Conservation (phyloP, 2,329 filamentous ascomycete genomes). For the Whalleya microplaca region DNA sequence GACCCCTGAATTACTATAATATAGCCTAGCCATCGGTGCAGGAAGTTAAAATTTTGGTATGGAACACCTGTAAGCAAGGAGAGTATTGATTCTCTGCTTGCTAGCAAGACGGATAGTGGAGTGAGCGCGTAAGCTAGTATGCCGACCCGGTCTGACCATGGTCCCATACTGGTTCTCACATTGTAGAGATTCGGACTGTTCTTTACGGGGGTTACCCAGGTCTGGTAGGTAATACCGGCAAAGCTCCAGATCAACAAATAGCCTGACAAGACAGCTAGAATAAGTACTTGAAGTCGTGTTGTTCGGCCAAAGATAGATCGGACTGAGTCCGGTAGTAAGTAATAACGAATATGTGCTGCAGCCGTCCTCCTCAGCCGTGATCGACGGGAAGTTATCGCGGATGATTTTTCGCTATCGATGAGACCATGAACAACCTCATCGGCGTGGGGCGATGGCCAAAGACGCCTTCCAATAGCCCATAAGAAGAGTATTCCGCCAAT, state of each 20-base stretch:
- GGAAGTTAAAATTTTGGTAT: constrained; percentile 77
- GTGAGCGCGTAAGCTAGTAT: constrained; percentile 75
- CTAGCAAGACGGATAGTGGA: constrained; percentile 68
- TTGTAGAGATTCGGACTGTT: constrained; percentile 59
- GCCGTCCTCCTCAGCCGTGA: constrained; percentile 43
- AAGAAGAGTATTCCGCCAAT: constrained; percentile 48
- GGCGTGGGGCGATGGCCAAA: constrained; percentile 30
- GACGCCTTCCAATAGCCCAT: constrained; percentile 43
- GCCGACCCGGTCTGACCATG: constrained; percentile 71
- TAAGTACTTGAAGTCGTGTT: constrained; percentile 68
- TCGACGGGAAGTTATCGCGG: constrained; percentile 12
- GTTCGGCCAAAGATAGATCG: constrained; percentile 66
- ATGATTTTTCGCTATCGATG: constrained; percentile 21
- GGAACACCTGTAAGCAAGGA: constrained; percentile 73
- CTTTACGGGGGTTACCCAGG: constrained; percentile 72
- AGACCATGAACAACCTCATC: constrained; percentile 24
- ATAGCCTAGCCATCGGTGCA: constrained; percentile 77
- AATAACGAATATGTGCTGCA: constrained; percentile 47
- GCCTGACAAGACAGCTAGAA: constrained; percentile 58
- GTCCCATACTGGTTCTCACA: constrained; percentile 67
- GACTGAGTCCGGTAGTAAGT: constrained; percentile 64
- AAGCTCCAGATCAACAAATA: constrained; percentile 74
- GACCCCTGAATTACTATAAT: constrained; percentile 70
- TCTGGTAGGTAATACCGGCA: constrained; percentile 68
- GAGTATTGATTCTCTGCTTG: constrained; percentile 71